Conservation (phyloP, 768 basidiomycete genomes). For the Tremella fuciformis region DNA sequence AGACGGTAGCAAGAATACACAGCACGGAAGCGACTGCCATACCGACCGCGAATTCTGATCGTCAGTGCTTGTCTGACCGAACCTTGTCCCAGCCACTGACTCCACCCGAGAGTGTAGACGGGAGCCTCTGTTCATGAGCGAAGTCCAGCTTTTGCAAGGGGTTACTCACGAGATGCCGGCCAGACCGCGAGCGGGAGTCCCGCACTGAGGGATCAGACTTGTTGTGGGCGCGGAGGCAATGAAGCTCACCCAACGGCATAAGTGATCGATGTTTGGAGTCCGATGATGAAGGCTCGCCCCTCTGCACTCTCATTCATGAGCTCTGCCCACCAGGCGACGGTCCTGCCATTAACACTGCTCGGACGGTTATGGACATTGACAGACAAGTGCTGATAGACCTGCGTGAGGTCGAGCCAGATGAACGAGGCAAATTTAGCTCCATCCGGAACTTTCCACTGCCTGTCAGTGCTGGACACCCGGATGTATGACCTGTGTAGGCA, state of each 20-base stretch:
- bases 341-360: neutral
- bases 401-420: conserved; percentile 3
- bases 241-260: neutral
- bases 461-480: neutral
- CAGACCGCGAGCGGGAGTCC: conserved; percentile 5
- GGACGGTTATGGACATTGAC: neutral
- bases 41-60: conserved; percentile 5
- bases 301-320: conserved; percentile 7
- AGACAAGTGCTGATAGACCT: neutral
- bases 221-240: neutral
- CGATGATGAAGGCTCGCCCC: conserved; percentile 7
- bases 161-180: neutral
- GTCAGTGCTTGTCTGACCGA: neutral
- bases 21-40: neutral
- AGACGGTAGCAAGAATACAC: neutral
- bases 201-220: neutral
- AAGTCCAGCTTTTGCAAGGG: no score
- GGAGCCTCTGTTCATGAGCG: neutral
- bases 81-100: neutral
- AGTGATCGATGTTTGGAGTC: neutral
- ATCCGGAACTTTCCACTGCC: conserved; percentile 12
- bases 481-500: neutral
- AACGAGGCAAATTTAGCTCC: conserved; percentile 10
- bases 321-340: conserved; percentile 2
- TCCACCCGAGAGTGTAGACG: conserved; percentile 7